phyloP scores from a whole-genome alignment of 352 stramenopile genomes.

The Paralagenidium karlingii region DNA sequence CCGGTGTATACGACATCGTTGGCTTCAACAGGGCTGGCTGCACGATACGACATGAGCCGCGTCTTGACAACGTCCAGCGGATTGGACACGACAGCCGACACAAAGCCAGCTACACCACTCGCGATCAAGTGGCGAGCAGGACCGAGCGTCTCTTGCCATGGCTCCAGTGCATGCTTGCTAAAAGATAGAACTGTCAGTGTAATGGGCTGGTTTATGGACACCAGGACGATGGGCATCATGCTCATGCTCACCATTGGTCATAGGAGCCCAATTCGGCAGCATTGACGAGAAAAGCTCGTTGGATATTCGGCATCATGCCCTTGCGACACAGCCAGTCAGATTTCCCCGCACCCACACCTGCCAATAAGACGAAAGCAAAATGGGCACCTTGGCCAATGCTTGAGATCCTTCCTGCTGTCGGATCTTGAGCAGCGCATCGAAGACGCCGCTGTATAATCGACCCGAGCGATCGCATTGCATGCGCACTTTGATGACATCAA shows the following conservation, averaged over 20 bases:
- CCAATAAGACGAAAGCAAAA: too few relatives aligned
- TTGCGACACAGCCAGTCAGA: too few relatives aligned
- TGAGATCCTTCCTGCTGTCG: too few relatives aligned
- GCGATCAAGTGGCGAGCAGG: slow-evolving; percentile 59
- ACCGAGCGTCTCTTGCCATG: slow-evolving; percentile 40
- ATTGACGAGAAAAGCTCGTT: slow-evolving; percentile 80
- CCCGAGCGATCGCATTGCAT: slow-evolving; percentile 72
- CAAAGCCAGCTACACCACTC: slow-evolving; percentile 67
- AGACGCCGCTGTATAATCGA: too few relatives aligned
- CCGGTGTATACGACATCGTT: slow-evolving; percentile 74
- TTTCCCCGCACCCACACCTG: too few relatives aligned
- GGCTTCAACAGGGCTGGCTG: too few relatives aligned
- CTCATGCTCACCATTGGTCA: slow-evolving; percentile 46
- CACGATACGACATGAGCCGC: slow-evolving; percentile 91
- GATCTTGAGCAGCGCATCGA: too few relatives aligned
- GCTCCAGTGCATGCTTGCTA: slow-evolving; percentile 62
- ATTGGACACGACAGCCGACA: slow-evolving; percentile 71
- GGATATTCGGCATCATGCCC: slow-evolving; percentile 78
- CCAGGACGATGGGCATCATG: background rate
- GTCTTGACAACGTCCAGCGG: slow-evolving; percentile 92
- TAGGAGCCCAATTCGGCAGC: slow-evolving; percentile 77
- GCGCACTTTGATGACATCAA: slow-evolving; percentile 83
- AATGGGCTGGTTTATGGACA: background rate
- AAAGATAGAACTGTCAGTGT: background rate
- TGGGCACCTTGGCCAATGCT: too few relatives aligned